A percentile compares a stretch with the other conserved stretches of the same genome.
Conservation (phyloP, 2,329 filamentous ascomycete genomes). For the Elsinoe australis region DNA sequence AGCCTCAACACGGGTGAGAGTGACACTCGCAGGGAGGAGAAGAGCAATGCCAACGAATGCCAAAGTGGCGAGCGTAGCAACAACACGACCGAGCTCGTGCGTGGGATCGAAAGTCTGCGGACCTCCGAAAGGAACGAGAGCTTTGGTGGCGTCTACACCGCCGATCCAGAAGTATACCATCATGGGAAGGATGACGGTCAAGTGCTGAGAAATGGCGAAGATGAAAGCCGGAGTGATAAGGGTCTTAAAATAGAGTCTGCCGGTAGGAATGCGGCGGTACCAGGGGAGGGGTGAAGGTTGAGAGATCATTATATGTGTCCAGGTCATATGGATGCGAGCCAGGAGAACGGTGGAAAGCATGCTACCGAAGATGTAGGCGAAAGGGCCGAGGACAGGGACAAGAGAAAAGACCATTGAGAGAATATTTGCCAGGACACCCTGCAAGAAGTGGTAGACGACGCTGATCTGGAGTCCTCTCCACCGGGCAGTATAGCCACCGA, state of each 20-base stretch:
- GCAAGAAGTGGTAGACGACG: slow-evolving; percentile 30
- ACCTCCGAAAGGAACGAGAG: slow-evolving; percentile 37
- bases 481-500: slow-evolving; percentile 31
- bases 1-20: slow-evolving; percentile 76
- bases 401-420: slow-evolving; percentile 36
- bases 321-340: slow-evolving; percentile 63
- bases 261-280: slow-evolving; percentile 57
- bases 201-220: slow-evolving; percentile 50
- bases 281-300: slow-evolving; percentile 53
- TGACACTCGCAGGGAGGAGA: slow-evolving; percentile 70
- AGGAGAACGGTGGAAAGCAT: slow-evolving; percentile 54
- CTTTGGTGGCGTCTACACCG: slow-evolving; percentile 27
- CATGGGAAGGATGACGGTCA: slow-evolving; percentile 44
- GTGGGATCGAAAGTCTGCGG: slow-evolving; percentile 27
- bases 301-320: slow-evolving; percentile 82
- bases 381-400: slow-evolving; percentile 36
- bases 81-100: not conserved
- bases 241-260: slow-evolving; percentile 20
- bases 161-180: slow-evolving; percentile 44
- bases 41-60: slow-evolving; percentile 51
- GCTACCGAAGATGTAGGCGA: slow-evolving; percentile 39
- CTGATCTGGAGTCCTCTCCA: slow-evolving; percentile 31
- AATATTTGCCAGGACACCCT: slow-evolving; percentile 25
- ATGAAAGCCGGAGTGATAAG: slow-evolving; percentile 35
- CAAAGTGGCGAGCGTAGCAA: slow-evolving; percentile 6